These are phyloP conservation scores for Fomitopsis pinicola DNA, from an alignment of 1,284 basidiomycete genomes.

Conservation along the genomic window DNA sequence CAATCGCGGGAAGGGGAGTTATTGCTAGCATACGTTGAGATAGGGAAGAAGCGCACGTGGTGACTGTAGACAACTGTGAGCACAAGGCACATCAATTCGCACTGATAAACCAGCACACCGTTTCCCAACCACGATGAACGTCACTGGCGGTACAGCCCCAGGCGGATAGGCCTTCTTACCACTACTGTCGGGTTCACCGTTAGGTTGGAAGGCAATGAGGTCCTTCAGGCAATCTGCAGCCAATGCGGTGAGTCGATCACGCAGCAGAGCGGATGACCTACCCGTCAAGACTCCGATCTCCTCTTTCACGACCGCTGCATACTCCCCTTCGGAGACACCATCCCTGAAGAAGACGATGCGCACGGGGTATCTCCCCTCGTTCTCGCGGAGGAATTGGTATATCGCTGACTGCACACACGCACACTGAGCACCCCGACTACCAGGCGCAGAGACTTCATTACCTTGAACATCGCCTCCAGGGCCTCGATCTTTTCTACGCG, in stretches of 20 bases:
- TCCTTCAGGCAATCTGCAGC: background rate
- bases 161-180: background rate
- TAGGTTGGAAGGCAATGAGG: background rate
- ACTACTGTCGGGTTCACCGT: background rate
- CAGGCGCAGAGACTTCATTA: constrained; percentile 2
- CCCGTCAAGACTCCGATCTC: constrained; percentile 46
- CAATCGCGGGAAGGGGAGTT: background rate
- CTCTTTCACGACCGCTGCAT: constrained; percentile 32
- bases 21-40: background rate
- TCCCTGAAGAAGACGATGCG: constrained; percentile 54
- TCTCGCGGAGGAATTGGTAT: constrained; percentile 9
- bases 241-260: background rate
- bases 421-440: background rate
- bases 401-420: constrained; percentile 23
- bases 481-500: constrained; percentile 47
- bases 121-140: constrained; percentile 54
- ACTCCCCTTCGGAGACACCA: constrained; percentile 65
- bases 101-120: constrained; percentile 26
- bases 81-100: background rate
- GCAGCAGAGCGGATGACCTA: constrained; percentile 17
- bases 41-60: constrained; percentile 47
- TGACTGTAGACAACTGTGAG: constrained; percentile 31
- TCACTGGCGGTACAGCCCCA: constrained; percentile 21
- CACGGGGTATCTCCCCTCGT: constrained; percentile 18
- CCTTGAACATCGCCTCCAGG: constrained; percentile 35